phyloP scores from a whole-genome alignment of 805 yeast species.

The Spathaspora arborariae region DNA sequence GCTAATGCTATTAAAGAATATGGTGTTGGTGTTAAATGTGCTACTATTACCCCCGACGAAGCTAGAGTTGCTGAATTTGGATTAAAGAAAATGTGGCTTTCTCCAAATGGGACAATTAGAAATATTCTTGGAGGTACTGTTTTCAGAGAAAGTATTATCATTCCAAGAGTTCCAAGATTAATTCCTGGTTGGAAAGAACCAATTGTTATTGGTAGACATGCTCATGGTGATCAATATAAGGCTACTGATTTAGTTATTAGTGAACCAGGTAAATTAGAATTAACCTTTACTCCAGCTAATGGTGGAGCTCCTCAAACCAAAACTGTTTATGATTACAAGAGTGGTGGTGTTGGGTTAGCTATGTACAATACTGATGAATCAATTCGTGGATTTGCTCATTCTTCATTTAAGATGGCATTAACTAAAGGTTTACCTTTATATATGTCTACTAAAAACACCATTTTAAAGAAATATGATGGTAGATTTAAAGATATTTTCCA shows the following conservation, averaged over 20 bases:
- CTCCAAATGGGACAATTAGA: constrained; percentile 83
- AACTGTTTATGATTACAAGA: constrained; percentile 60
- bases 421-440: constrained; percentile 60
- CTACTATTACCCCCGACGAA: constrained; percentile 84
- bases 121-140: constrained; percentile 81
- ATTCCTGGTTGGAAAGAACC: constrained; percentile 82
- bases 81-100: constrained; percentile 78
- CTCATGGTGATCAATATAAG: constrained; percentile 81
- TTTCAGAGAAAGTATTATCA: constrained; percentile 79
- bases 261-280: constrained; percentile 62
- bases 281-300: constrained; percentile 61
- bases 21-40: constrained; percentile 83
- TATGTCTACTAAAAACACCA: constrained; percentile 75
- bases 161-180: constrained; percentile 71
- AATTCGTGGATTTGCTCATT: constrained; percentile 72
- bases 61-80: constrained; percentile 71
- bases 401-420: constrained; percentile 74
- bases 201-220: constrained; percentile 82
- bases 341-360: constrained; percentile 71
- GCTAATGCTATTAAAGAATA: constrained; percentile 70
- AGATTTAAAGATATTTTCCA: constrained; percentile 78
- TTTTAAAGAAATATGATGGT: constrained; percentile 78
- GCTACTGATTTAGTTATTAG: constrained; percentile 71
- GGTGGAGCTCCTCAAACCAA: constrained; percentile 47
- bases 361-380: constrained; percentile 84